Evolutionary conservation across 495 filamentous ascomycete species (phyloP).

Genomic region (Chaetomium cochliodes): DNA sequence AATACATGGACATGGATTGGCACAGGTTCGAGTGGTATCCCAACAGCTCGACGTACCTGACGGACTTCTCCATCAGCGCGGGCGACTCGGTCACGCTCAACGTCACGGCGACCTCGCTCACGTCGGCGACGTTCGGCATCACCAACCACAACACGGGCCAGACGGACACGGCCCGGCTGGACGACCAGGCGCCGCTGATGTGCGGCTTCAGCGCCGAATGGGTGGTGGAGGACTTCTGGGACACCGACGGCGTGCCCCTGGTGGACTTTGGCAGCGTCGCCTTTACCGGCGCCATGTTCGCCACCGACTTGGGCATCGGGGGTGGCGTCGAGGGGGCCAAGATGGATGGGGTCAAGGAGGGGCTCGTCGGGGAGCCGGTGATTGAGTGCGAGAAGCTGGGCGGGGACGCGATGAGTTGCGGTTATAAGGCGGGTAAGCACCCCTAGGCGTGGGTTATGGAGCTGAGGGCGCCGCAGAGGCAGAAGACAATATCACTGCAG

Average conservation of each 20-base stretch:
- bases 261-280: conserved; percentile 6
- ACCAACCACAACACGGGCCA: conserved; percentile 12
- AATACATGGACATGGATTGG: neutral
- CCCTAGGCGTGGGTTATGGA: neutral
- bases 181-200: neutral
- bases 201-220: conserved; percentile 19
- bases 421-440: neutral
- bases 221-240: conserved; percentile 21
- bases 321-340: conserved; percentile 3
- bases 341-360: conserved; percentile 7
- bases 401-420: neutral
- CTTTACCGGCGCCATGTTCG: neutral
- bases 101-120: conserved; percentile 2
- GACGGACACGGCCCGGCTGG: neutral
- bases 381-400: conserved; percentile 10
- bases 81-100: conserved; percentile 9
- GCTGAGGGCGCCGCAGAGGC: neutral
- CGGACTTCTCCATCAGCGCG: conserved; percentile 1
- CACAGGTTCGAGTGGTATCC: conserved; percentile 19
- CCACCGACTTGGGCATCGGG: neutral
- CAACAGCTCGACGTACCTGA: neutral
- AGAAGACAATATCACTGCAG: neutral
- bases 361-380: neutral
- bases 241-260: conserved; percentile 12
- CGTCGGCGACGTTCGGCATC: conserved; percentile 1